A percentile compares a stretch with the other conserved stretches of the same genome.
These are phyloP conservation scores for Piper betle DNA, from an alignment of 164 flowering plant genomes.

Conservation along the genomic window DNA sequence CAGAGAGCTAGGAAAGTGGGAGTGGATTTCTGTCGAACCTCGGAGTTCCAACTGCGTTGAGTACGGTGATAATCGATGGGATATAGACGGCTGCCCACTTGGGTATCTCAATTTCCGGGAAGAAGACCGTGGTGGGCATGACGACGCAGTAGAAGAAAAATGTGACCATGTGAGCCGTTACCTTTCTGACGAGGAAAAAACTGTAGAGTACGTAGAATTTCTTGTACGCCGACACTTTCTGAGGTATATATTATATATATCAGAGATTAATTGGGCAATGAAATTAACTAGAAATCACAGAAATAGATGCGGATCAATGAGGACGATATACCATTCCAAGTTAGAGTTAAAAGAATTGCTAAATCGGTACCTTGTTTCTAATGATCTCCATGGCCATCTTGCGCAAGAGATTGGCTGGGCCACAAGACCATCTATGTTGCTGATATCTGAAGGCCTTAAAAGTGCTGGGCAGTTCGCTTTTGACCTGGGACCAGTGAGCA, in stretches of 20 bases:
- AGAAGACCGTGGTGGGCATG: slow-evolving; percentile 64
- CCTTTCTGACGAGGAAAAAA: slow-evolving; percentile 90
- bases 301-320: too few species aligned
- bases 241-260: slow-evolving; percentile 3
- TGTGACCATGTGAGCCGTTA: slow-evolving; percentile 85
- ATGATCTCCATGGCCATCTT: slow-evolving; percentile 59
- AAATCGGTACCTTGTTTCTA: slow-evolving; percentile 18
- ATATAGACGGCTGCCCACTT: slow-evolving; percentile 53
- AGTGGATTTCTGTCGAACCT: too few species aligned
- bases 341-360: too few species aligned
- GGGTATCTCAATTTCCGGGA: slow-evolving; percentile 88
- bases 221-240: slow-evolving; percentile 85
- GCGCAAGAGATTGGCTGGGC: slow-evolving; percentile 67
- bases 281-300: too few species aligned
- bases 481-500: slow-evolving; percentile 25
- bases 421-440: slow-evolving; percentile 84
- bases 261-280: too few species aligned
- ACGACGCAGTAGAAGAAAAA: slow-evolving; percentile 81
- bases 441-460: slow-evolving; percentile 65
- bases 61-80: too few species aligned
- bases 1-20: not conserved
- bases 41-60: too few species aligned
- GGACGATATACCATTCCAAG: too few species aligned
- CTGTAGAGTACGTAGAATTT: slow-evolving; percentile 89
- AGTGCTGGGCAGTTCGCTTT: slow-evolving; percentile 70